Evolutionary conservation across 495 filamentous ascomycete species (phyloP).

Genomic region (Collariella sp.): DNA sequence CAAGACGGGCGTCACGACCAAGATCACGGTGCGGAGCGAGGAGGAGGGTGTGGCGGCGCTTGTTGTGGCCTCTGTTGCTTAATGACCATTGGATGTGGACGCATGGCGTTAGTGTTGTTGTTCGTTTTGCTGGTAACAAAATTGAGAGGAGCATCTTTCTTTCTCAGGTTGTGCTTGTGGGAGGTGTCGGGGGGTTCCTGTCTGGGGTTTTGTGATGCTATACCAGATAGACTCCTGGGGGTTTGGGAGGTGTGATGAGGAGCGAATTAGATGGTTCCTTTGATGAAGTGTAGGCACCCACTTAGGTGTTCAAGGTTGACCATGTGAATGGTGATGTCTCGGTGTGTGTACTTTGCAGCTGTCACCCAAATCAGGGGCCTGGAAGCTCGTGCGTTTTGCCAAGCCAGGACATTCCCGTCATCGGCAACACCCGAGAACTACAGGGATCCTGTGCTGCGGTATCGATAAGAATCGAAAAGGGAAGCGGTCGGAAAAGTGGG

Average conservation of each 20-base stretch:
- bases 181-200: conserved; percentile 2
- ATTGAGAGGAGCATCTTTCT: conserved; percentile 10
- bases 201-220: neutral
- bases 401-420: too few relatives aligned
- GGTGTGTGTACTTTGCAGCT: too few relatives aligned
- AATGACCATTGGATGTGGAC: conserved; percentile 29
- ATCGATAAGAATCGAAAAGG: too few relatives aligned
- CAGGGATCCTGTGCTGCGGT: too few relatives aligned
- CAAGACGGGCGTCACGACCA: conserved; percentile 88
- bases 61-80: conserved; percentile 78
- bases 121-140: neutral
- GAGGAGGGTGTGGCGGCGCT: conserved; percentile 84
- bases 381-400: too few relatives aligned
- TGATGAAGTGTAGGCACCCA: too few relatives aligned
- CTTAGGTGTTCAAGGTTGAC: too few relatives aligned
- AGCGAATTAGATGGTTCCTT: neutral
- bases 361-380: too few relatives aligned
- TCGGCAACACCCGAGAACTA: too few relatives aligned
- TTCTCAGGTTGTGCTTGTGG: neutral
- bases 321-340: too few relatives aligned
- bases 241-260: neutral
- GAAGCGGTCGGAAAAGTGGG: too few relatives aligned
- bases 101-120: conserved; percentile 19
- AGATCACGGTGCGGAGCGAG: conserved; percentile 83
- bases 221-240: conserved; percentile 7